Conservation (phyloP, 176 grass and related monocot species). For the Thinopyrum elongatum region DNA sequence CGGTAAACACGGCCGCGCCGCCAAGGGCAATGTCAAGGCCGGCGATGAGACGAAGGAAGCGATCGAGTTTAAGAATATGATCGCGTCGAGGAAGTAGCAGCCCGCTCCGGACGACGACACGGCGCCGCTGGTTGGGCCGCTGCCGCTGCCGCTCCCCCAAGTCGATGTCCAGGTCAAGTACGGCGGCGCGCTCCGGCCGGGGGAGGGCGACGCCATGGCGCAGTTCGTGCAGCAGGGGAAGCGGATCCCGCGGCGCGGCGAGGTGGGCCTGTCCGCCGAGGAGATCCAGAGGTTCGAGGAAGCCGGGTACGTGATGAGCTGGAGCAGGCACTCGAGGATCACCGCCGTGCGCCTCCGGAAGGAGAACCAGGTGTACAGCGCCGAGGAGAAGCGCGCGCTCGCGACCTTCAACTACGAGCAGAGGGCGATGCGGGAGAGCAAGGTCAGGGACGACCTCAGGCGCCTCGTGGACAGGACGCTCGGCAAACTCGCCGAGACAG, state of each 20-base stretch:
- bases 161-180: constrained; percentile 56
- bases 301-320: constrained; percentile 64
- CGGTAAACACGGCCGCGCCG: background rate
- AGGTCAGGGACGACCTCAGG: constrained; percentile 52
- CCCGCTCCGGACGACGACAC: background rate
- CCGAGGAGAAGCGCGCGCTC: constrained; percentile 62
- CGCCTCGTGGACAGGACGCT: constrained; percentile 48
- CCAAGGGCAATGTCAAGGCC: background rate
- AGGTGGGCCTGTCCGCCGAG: constrained; percentile 60
- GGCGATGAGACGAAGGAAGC: background rate
- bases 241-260: constrained; percentile 60
- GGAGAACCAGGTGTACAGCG: constrained; percentile 70
- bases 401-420: constrained; percentile 64
- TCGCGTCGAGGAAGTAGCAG: constrained; percentile 32
- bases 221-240: constrained; percentile 76
- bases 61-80: constrained; percentile 33
- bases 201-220: constrained; percentile 67
- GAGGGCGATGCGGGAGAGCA: constrained; percentile 50
- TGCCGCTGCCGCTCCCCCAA: constrained; percentile 34
- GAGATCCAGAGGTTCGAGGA: constrained; percentile 66
- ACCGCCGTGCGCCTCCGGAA: constrained; percentile 55
- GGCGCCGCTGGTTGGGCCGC: constrained; percentile 50
- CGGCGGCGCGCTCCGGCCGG: constrained; percentile 63
- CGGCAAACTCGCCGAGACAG: constrained; percentile 25
- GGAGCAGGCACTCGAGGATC: constrained; percentile 62